Evolutionary conservation across 495 filamentous ascomycete species (phyloP).

Genomic region (Penicillium nucicola): DNA sequence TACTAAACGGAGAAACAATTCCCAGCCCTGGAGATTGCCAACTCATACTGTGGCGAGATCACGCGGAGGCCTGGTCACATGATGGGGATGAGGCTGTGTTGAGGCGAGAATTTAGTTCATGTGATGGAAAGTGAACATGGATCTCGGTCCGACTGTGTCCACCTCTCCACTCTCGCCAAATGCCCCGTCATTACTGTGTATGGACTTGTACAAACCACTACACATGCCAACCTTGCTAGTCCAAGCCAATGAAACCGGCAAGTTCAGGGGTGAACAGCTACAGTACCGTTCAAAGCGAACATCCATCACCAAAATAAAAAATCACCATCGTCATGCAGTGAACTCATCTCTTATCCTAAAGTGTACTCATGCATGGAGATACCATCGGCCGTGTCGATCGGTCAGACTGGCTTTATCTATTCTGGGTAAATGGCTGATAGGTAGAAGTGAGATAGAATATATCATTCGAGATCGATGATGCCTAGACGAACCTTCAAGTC

Average conservation of each 20-base stretch:
- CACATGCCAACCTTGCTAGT: constrained; percentile 5
- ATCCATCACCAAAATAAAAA: no score
- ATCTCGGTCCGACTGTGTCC: no score
- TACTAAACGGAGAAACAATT: background rate
- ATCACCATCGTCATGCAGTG: constrained; percentile 5
- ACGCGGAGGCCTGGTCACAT: constrained; percentile 23
- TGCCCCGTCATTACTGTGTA: no score
- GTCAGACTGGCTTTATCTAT: background rate
- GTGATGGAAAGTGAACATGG: background rate
- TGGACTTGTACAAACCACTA: background rate
- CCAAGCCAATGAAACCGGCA: background rate
- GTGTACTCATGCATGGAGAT: background rate
- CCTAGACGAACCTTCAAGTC: background rate
- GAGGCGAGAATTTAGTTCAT: background rate
- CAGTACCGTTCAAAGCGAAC: background rate
- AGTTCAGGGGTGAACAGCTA: background rate
- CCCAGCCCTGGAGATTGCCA: background rate
- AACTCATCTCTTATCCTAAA: background rate
- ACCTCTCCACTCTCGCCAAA: no score
- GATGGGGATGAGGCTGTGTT: constrained; percentile 14
- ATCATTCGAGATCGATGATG: background rate
- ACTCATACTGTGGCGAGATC: constrained; percentile 20
- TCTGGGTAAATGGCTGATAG: background rate
- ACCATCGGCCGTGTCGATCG: background rate
- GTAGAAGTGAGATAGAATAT: no score